Conservation (phyloP, 208 protist genomes). For the Vickermania spadyakhi region DNA sequence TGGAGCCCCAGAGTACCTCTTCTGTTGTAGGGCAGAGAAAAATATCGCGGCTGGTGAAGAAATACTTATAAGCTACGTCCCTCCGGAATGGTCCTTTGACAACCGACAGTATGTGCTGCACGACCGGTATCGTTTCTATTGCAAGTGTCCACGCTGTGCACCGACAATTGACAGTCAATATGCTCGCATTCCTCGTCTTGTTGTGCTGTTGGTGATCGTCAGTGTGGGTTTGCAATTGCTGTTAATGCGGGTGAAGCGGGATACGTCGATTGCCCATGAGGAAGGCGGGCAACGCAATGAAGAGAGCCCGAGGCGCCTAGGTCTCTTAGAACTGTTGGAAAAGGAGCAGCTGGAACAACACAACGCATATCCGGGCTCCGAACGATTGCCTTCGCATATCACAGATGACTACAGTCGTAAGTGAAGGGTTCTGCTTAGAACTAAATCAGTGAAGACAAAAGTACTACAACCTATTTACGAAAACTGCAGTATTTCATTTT, state of each 20-base stretch:
- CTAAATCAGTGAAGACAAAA: too few relatives aligned
- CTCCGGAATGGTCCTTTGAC: conserved; percentile 73
- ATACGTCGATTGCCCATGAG: conserved; percentile 25
- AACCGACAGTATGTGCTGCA: conserved; percentile 87
- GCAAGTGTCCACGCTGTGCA: conserved; percentile 79
- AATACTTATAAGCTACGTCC: conserved; percentile 81
- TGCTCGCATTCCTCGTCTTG: conserved; percentile 27
- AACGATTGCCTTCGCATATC: not conserved
- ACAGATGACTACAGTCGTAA: not conserved
- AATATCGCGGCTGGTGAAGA: conserved; percentile 64
- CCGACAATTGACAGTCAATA: conserved; percentile 58
- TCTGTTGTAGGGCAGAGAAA: conserved; percentile 75
- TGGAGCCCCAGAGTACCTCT: conserved; percentile 60
- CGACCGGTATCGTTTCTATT: conserved; percentile 86
- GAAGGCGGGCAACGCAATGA: conserved; percentile 19
- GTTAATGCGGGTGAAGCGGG: conserved; percentile 30
- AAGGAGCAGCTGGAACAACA: conserved; percentile 22
- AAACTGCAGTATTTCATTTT: too few relatives aligned
- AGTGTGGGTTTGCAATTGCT: conserved; percentile 56
- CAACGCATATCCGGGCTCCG: conserved; percentile 5
- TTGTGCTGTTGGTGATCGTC: conserved; percentile 40
- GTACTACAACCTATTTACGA: too few relatives aligned
- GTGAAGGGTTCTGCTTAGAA: too few relatives aligned
- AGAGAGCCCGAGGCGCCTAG: conserved; percentile 13
- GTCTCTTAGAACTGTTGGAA: conserved; percentile 53